A percentile compares a stretch with the other conserved stretches of the same genome.
Conservation (phyloP, 768 basidiomycete species). For the Mrakia hoshinonis region DNA sequence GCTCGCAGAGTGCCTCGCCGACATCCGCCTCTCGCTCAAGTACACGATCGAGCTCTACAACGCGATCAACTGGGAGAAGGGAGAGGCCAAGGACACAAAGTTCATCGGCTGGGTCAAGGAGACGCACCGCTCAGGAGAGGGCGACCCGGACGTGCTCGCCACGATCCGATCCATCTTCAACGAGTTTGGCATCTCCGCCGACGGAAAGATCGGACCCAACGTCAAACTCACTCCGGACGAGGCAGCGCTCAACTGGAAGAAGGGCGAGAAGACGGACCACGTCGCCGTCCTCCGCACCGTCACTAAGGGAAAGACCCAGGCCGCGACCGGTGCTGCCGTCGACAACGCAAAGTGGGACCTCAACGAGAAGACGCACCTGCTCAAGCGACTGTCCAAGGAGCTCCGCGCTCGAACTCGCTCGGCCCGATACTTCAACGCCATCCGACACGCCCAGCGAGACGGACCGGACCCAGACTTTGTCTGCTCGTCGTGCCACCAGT, state of each 20-base stretch:
- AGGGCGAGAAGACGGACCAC: background rate
- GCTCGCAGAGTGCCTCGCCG: background rate
- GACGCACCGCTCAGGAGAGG: background rate
- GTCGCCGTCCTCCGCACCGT: too few species aligned
- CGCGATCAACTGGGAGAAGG: background rate
- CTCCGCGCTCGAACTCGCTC: slow-evolving; percentile 83
- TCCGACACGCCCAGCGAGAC: slow-evolving; percentile 77
- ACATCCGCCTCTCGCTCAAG: background rate
- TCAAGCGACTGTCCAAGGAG: slow-evolving; percentile 76
- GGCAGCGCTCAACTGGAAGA: background rate
- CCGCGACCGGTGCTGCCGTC: slow-evolving; percentile 19
- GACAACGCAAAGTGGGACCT: slow-evolving; percentile 63
- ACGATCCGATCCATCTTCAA: background rate
- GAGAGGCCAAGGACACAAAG: background rate
- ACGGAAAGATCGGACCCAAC: background rate
- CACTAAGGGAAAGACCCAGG: background rate
- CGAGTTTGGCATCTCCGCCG: background rate
- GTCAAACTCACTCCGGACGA: background rate
- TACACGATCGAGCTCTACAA: background rate
- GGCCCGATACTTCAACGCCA: slow-evolving; percentile 81
- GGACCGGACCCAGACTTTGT: slow-evolving; percentile 49
- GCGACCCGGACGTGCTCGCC: background rate
- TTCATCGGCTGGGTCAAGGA: background rate
- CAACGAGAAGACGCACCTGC: slow-evolving; percentile 76
- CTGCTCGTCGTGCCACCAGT: slow-evolving; percentile 45